These are phyloP conservation scores for Boechera divaricarpa DNA, from an alignment of 345 rosid genomes.

Conservation along the genomic window DNA sequence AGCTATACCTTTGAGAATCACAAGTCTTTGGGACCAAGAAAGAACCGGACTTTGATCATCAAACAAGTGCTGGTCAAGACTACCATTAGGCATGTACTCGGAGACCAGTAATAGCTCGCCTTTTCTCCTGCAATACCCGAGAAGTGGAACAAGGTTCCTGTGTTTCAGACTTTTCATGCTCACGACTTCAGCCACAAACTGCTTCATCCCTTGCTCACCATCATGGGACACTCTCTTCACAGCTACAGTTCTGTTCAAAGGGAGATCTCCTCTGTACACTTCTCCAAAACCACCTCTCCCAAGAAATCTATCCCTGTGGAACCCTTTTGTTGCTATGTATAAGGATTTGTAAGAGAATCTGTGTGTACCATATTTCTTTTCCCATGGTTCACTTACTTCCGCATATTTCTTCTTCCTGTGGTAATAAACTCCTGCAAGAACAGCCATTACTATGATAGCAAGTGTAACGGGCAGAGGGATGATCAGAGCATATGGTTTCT, in stretches of 20 bases:
- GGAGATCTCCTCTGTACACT: conserved; percentile 53
- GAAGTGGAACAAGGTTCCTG: conserved; percentile 58
- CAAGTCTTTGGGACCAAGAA: conserved; percentile 52
- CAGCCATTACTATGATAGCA: conserved; percentile 24
- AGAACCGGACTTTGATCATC: conserved; percentile 39
- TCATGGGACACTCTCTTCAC: conserved; percentile 56
- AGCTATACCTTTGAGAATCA: conserved; percentile 57
- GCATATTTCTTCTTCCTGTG: conserved; percentile 47
- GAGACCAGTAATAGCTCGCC: conserved; percentile 55
- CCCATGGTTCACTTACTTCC: conserved; percentile 58
- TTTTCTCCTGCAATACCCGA: conserved; percentile 54
- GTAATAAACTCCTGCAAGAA: conserved; percentile 33
- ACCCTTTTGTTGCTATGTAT: conserved; percentile 51
- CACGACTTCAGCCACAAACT: conserved; percentile 59
- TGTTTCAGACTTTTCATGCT: conserved; percentile 56
- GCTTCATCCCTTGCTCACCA: conserved; percentile 52
- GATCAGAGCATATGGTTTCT: conserved; percentile 33
- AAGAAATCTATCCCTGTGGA: conserved; percentile 50
- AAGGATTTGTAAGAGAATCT: conserved; percentile 51
- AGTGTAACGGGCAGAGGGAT: conserved; percentile 18
- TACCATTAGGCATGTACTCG: conserved; percentile 55
- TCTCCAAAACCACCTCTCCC: conserved; percentile 61
- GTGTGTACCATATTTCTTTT: conserved; percentile 50
- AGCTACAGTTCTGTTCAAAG: conserved; percentile 46
- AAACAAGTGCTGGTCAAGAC: conserved; percentile 54